Base-by-base conservation (phyloP, 2,329 filamentous ascomycete species). In the Diplodia scrobiculata region DNA sequence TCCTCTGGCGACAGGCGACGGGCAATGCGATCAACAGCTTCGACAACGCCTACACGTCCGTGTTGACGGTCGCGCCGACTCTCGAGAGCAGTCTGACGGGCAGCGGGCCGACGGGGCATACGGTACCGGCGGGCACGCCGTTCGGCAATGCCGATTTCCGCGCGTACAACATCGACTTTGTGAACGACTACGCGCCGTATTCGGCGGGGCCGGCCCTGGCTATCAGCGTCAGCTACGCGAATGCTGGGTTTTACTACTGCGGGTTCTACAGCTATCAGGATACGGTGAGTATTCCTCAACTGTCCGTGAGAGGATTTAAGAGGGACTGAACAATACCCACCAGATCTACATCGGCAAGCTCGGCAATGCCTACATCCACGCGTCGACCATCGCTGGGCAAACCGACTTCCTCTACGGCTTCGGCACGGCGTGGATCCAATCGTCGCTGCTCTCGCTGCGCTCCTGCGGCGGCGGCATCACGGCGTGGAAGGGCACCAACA, bases 371-470 rank as follows among this genome's bases (percentile, higher is more conserved):
- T 89, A 89, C 75, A 87, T 90, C 74, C 82, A 86, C 72, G 79
- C 83, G 41, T 82, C 78, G 63, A 82, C 86, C 41, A 81, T 90
- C 5, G 87, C 85, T 0, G 88, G 88, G 0, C 81, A 89, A 72
- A 89, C 86, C 0, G 88, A 90, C 70, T 90, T 90, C 76, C 77
- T 90, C 21, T 90, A 89, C 71, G 87, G 87, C 9, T 89, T 89
- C 71, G 87, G 87, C 29, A 89, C 87, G 0, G 80, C 84, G 3
- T 90, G 84, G 81, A 79, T 89, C 48, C 80, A 86, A 65, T 78
- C 80, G 3, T 85, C 83, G 1, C 77, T 79, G 0, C 75, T 90
- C 1, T 77, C 79, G 0, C 80, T 90, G 13, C 83, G 88, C 10
- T 79, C 77, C 70, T 90, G 87, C 69, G 86, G 86, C 3, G 88